Evolutionary conservation across 2,329 filamentous ascomycete species (phyloP), one percentile per base, ranked within the genome.

Genomic region (Diplodia corticola): DNA sequence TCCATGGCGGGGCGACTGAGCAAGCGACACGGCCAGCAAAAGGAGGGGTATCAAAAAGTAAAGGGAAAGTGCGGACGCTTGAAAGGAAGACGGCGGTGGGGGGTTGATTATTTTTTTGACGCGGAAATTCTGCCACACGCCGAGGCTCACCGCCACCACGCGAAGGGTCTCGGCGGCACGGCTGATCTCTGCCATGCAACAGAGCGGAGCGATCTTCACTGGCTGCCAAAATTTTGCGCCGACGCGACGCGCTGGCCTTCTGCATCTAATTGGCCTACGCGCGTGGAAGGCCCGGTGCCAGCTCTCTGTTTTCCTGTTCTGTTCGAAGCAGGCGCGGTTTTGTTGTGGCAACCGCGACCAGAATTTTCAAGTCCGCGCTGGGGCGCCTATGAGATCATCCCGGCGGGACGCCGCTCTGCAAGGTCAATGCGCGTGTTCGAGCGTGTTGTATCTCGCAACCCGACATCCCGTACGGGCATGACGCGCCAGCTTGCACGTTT

Each of bases 1-100:
- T 93, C 89, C 91, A 93, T 93, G 75, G 69, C 40, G 28, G 22
- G 22, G 64, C 22, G 46, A 51, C 30, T 60, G 54, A 57, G 24
- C 53, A 59, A 28, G 37, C 63, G 22, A 59, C 37, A 59, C 53
- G 53, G 53, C 63, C 46, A 46, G 48, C 44, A 55, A 33, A 44
- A 44, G 46, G 40, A 54, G 26, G 63, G 61, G 66, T 67, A 65
- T 65, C 61, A 63, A 59, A 51, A 46, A 59, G 37, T n/a, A 67
- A 35, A 57, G 51, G 55, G 51, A 64, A 48, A 64, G 51, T 64
- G 50, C 46, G 60, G 26, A 15, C 49, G 44, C 54, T 35, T 22
- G 40, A 66, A 53, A 61, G 44, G 48, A 61, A 37, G 28, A 49
- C 37, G 63, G 37, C 51, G 40, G 63, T 28, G 54, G 63, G 40